Base-by-base conservation (phyloP, 805 yeast genomes). In the Schizosaccharomyces octosporus region DNA sequence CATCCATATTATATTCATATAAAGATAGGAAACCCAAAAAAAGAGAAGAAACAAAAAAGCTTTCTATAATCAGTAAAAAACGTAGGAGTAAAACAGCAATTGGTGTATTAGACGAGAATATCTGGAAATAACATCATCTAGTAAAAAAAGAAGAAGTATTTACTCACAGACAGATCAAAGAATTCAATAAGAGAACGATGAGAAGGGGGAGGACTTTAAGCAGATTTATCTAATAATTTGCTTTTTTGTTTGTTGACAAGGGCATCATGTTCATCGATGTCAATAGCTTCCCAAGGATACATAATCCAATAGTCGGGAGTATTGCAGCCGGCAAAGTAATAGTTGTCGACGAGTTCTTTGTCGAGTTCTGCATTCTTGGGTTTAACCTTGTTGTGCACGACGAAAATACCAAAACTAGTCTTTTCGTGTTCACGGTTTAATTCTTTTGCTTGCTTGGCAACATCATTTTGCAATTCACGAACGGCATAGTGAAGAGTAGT, bases 401-500 rank as follows among this genome's bases (percentile, higher is more conserved):
- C 95, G 68, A 86, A 87, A 61, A 87, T 79, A 45, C 84, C 82
- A 67, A 87, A 82, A 62, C 76, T 77, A 48, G 95, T 85, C 64
- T 73, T 71, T 66, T 81, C 85, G 65, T 78, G 72, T 62, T 75
- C 68, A 66, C 84, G 79, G 48, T 83, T 83, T 62, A 81, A 73
- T 67, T 76, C 75, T 63, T 72, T 73, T 64, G 86, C 86, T 66
- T 82, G 81, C 61, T 75, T 78, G 60, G 73, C 72, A 57, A 85
- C 82, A 65, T 80, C 84, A 69, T 82, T 81, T 69, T 81, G 78
- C 64, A 87, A 75, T 72, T 87, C 95, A 11, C 81, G 75, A 48
- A 86, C 79, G 2, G 95, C 95, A 68, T 86, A 87, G 70, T 85
- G 90, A 62, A 87, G 74, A 1, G 95, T 87, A 61, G 95, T 87